phyloP scores from a whole-genome alignment of 1,284 basidiomycete species.

The Cryptococcus depauperatus region DNA sequence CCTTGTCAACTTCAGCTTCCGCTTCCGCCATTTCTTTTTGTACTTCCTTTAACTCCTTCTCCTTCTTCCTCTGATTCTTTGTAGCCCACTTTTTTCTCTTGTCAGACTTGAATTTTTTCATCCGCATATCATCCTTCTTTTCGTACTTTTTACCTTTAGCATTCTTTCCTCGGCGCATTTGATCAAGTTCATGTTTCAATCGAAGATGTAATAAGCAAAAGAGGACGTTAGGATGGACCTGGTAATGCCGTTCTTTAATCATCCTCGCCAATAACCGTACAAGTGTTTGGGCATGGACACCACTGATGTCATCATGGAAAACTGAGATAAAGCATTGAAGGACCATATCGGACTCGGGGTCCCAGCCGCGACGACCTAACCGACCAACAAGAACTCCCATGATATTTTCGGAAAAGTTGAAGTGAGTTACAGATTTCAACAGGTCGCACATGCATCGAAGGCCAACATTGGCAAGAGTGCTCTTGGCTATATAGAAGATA shows the following conservation, averaged over 20 bases:
- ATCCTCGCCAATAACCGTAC: conserved; percentile 90
- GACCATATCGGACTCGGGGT: conserved; percentile 77
- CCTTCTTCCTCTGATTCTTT: conserved; percentile 72
- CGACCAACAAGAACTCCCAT: conserved; percentile 78
- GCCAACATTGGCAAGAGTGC: conserved; percentile 61
- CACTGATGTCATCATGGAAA: conserved; percentile 70
- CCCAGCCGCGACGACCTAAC: conserved; percentile 79
- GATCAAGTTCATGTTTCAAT: conserved; percentile 71
- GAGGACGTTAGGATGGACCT: conserved; percentile 81
- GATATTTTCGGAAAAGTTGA: conserved; percentile 93
- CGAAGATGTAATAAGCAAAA: conserved; percentile 78
- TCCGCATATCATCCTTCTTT: conserved; percentile 50
- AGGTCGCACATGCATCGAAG: conserved; percentile 83
- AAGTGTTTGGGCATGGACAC: conserved; percentile 73
- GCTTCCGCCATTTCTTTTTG: conserved; percentile 86
- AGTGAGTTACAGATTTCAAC: conserved; percentile 76
- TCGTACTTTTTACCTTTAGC: conserved; percentile 48
- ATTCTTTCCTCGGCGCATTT: conserved; percentile 51
- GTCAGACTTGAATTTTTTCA: conserved; percentile 55
- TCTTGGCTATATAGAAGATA: conserved; percentile 51
- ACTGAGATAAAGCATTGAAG: conserved; percentile 69
- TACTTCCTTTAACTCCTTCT: conserved; percentile 77
- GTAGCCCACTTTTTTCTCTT: conserved; percentile 62
- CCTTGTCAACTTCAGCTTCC: conserved; percentile 85
- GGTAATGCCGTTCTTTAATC: conserved; percentile 88